Conservation (phyloP, 768 basidiomycete genomes). For the Russula brevipes region DNA sequence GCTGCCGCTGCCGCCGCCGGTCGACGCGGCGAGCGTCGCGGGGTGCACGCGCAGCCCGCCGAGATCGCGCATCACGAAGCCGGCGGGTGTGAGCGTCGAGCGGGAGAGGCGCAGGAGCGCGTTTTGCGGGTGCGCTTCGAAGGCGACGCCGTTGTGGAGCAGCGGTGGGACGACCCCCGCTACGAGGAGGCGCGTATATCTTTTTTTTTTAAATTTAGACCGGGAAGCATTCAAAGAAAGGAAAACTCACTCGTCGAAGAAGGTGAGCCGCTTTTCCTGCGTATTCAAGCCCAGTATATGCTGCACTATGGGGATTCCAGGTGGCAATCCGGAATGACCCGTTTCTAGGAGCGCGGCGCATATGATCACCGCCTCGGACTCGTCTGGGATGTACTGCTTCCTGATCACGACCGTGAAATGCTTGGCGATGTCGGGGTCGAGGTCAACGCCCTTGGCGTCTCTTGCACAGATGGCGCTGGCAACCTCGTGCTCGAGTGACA, state of each 20-base stretch:
- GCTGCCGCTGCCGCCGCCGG: constrained; percentile 31
- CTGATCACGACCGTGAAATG: constrained; percentile 51
- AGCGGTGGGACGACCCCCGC: constrained; percentile 49
- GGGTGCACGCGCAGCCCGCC: constrained; percentile 55
- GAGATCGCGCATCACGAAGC: constrained; percentile 54
- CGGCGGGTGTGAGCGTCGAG: constrained; percentile 39
- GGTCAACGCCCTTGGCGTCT: constrained; percentile 24
- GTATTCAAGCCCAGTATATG: constrained; percentile 44
- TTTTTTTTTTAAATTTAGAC: constrained; percentile 21
- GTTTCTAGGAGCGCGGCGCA: constrained; percentile 50
- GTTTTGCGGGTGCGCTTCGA: constrained; percentile 60
- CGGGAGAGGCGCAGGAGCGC: constrained; percentile 45
- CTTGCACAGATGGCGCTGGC: constrained; percentile 43
- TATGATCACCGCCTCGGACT: constrained; percentile 44
- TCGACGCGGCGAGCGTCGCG: constrained; percentile 43
- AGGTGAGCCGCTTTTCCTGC: constrained; percentile 41
- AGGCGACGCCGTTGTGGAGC: constrained; percentile 51
- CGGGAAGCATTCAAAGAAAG: no score
- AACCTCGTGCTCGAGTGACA: constrained; percentile 45
- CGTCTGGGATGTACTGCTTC: constrained; percentile 37
- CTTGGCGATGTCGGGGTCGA: constrained; percentile 45
- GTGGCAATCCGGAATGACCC: constrained; percentile 41
- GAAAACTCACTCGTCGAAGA: constrained; percentile 42
- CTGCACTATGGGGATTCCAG: constrained; percentile 44
- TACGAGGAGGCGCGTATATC: constrained; percentile 49